These are phyloP conservation scores for Aspergillus fumigatiaffinis DNA, from an alignment of 2,329 filamentous ascomycete species.

Conservation along the genomic window DNA sequence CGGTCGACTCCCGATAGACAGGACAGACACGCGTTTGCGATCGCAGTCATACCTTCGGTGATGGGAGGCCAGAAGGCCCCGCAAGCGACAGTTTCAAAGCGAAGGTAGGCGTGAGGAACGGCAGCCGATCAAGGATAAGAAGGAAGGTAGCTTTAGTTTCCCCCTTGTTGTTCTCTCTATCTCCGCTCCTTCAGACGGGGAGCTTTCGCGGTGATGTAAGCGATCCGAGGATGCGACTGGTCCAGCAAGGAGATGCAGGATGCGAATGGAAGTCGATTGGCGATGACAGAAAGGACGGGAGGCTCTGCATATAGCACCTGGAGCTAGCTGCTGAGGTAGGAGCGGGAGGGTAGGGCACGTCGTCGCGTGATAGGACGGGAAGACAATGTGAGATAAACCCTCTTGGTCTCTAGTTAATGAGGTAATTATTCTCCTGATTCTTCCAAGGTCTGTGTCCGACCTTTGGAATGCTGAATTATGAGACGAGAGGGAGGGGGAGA, in stretches of 20 bases:
- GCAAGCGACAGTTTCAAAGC: slow-evolving; percentile 17
- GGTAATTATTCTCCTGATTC: neutral
- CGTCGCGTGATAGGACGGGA: slow-evolving; percentile 24
- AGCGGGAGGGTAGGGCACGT: slow-evolving; percentile 21
- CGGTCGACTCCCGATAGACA: slow-evolving; percentile 40
- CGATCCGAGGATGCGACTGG: slow-evolving; percentile 2
- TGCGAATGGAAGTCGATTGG: slow-evolving; percentile 9
- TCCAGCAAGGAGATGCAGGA: slow-evolving; percentile 1
- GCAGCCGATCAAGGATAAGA: slow-evolving; percentile 7
- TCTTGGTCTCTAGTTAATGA: neutral
- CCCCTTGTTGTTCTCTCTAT: slow-evolving; percentile 3
- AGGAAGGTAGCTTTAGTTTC: neutral
- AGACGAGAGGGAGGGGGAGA: neutral
- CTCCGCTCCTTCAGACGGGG: neutral
- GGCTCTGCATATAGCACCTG: slow-evolving; percentile 17
- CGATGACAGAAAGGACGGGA: slow-evolving; percentile 14
- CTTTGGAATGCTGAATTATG: slow-evolving; percentile 1
- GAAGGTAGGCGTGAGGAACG: slow-evolving; percentile 9
- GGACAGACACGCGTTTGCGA: slow-evolving; percentile 39
- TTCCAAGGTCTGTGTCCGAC: neutral
- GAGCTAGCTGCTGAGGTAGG: slow-evolving; percentile 12
- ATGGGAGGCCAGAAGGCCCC: slow-evolving; percentile 22
- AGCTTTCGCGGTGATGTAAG: neutral
- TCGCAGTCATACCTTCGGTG: slow-evolving; percentile 33
- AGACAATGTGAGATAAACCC: slow-evolving; percentile 1